Conservation (phyloP, 2,329 filamentous ascomycete species). For the Aureobasidium sp. region DNA sequence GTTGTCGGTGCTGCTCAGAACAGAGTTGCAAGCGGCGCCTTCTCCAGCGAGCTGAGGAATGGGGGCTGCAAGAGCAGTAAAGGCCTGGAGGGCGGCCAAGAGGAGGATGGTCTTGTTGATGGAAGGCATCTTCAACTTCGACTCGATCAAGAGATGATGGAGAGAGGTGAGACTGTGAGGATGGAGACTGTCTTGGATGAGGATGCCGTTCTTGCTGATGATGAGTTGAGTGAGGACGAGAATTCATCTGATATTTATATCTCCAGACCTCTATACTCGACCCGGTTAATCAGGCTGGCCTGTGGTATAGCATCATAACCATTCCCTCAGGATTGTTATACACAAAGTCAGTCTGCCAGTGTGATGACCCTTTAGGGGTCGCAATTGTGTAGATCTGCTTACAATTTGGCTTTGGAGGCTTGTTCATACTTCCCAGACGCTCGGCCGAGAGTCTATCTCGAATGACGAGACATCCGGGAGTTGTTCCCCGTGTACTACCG, state of each 20-base stretch:
- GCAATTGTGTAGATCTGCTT: neutral
- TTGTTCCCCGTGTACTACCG: neutral
- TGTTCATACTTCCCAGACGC: neutral
- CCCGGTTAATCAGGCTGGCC: too few species aligned
- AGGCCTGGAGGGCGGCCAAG: neutral
- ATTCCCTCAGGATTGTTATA: neutral
- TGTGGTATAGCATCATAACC: neutral
- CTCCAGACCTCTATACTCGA: neutral
- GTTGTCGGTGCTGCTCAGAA: slow-evolving; percentile 21
- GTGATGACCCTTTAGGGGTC: neutral
- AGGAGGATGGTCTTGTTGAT: neutral
- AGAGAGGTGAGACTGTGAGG: neutral
- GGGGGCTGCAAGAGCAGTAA: slow-evolving; percentile 16
- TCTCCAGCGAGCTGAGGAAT: slow-evolving; percentile 23
- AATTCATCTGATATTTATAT: neutral
- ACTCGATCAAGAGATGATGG: neutral
- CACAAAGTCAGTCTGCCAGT: neutral
- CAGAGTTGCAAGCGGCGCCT: slow-evolving; percentile 20
- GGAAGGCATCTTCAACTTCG: slow-evolving; percentile 4
- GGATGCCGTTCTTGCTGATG: neutral
- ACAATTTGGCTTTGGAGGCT: neutral
- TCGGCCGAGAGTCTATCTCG: neutral
- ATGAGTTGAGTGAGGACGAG: neutral
- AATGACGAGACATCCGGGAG: neutral
- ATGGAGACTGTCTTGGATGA: neutral